A percentile compares a stretch with the other conserved stretches of the same genome.
Evolutionary conservation across 2,329 filamentous ascomycete species (phyloP).

Genomic region (Sordariomycetes sp.): DNA sequence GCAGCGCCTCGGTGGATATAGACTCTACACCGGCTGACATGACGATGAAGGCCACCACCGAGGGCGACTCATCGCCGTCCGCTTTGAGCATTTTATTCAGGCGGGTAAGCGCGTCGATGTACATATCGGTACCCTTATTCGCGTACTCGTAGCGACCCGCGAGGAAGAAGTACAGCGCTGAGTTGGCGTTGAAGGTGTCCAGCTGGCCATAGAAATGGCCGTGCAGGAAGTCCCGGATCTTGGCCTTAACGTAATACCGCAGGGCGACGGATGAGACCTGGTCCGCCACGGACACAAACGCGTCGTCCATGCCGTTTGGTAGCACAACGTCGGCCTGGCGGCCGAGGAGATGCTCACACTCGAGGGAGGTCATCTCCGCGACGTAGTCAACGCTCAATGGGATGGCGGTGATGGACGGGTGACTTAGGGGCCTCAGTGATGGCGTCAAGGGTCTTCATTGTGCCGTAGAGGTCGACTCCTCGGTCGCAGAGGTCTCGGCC

Average conservation of each 20-base stretch:
- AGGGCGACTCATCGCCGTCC: constrained; percentile 69
- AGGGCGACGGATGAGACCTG: constrained; percentile 69
- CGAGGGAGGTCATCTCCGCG: constrained; percentile 63
- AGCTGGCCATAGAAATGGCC: constrained; percentile 98
- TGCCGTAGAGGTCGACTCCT: neutral
- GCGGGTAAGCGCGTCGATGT: constrained; percentile 89
- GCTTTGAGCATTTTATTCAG: constrained; percentile 87
- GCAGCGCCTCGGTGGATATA: constrained; percentile 87
- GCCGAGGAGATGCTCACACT: constrained; percentile 94
- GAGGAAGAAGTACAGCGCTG: constrained; percentile 96
- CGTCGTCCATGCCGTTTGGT: constrained; percentile 94
- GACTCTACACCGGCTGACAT: constrained; percentile 97
- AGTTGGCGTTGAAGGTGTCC: constrained; percentile 81
- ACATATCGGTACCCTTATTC: constrained; percentile 99
- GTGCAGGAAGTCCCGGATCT: constrained; percentile 95
- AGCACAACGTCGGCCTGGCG: constrained; percentile 94
- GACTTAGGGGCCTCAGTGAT: neutral
- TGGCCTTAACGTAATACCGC: constrained; percentile 91
- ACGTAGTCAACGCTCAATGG: constrained; percentile 1
- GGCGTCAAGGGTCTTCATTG: neutral
- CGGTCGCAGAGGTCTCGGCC: neutral
- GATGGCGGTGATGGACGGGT: neutral
- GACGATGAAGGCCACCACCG: constrained; percentile 95
- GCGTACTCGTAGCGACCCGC: constrained; percentile 94
- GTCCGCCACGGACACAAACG: constrained; percentile 22